Base-by-base conservation (phyloP, 1,284 basidiomycete species). In the Cutaneotrichosporon arboriforme region DNA sequence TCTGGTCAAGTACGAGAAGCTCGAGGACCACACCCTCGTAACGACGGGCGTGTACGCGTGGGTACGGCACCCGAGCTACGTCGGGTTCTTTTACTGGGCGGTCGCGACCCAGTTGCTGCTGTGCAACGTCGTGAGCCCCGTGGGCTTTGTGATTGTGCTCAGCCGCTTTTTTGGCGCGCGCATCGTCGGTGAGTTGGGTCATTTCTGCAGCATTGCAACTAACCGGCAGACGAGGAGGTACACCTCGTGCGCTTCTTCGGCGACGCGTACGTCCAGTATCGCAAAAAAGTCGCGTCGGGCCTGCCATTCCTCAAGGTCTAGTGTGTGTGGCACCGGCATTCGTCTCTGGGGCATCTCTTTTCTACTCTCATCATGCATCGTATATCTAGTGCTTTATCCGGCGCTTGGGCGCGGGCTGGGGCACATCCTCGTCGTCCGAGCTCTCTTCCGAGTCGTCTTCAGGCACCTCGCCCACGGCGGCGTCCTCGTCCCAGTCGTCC, bases 11-110 rank as follows among this genome's bases (percentile, higher is more conserved):
- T 55, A 53, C 20, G 60, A 78, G 34, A 96, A 92, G 70, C 79
- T 81, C 35, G 78, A 82, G 17, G 78, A 79, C 17, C 92, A 97
- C 74, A 75, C 73, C n/a, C 80, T 97, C 8, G 88, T 97, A 21
- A 91, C 87, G 1, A 79, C 83, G 57, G 92, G 92, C 15, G 80
- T 97, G 51, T 96, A 96, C 62, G 9, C 90, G 21, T 90, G 84
- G 81, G 87, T 85, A 54, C 84, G 96, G 4, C 96, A 99, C 72
- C 96, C 96, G 9, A 96, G 92, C 0, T 99, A 99, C 65, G 83
- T 89, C 0, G 96, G 94, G 3, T 99, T 98, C 79, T 96, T 88
- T 75, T 97, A 94, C 74, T 98, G 94, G 94, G 93, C 92, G 0
- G 66, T 98, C 31, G 90, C 90, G 1, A 97, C 93, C 0, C 93